Conservation (phyloP, 352 stramenopile genomes). For the Pseudoperonospora humuli region DNA sequence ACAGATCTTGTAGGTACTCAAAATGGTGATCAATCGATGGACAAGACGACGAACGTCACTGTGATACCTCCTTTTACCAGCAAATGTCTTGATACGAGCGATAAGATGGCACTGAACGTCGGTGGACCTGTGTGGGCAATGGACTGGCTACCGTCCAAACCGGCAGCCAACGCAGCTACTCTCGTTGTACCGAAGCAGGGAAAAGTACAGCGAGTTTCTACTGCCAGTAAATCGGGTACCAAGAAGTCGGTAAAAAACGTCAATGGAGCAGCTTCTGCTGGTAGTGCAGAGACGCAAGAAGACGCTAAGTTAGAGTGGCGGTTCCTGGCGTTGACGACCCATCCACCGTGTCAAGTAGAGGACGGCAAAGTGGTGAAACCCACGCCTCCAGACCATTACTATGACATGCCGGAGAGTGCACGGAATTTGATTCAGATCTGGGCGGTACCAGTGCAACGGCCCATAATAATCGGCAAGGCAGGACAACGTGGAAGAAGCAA, state of each 20-base stretch:
- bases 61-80: conserved; percentile 47
- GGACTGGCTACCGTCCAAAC: conserved; percentile 55
- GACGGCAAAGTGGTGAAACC: conserved; percentile 52
- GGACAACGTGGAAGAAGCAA: background rate
- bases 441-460: conserved; percentile 43
- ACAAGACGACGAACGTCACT: conserved; percentile 4
- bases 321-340: conserved; percentile 53
- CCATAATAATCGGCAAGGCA: conserved; percentile 1
- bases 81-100: conserved; percentile 21
- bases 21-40: background rate
- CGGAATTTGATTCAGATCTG: conserved; percentile 73
- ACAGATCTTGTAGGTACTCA: background rate
- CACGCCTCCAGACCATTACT: conserved; percentile 73
- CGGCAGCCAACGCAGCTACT: conserved; percentile 1
- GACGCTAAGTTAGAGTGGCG: conserved; percentile 31
- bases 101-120: conserved; percentile 51
- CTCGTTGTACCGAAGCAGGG: conserved; percentile 9
- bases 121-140: conserved; percentile 76
- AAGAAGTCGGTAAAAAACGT: background rate
- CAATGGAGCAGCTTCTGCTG: conserved; percentile 5
- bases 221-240: conserved; percentile 1
- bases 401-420: conserved; percentile 39
- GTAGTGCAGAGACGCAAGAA: background rate
- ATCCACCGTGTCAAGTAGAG: conserved; percentile 57
- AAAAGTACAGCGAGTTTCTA: conserved; percentile 9